These are phyloP conservation scores for Leishmania braziliensis DNA, from an alignment of 208 protist genomes.

Conservation along the genomic window DNA sequence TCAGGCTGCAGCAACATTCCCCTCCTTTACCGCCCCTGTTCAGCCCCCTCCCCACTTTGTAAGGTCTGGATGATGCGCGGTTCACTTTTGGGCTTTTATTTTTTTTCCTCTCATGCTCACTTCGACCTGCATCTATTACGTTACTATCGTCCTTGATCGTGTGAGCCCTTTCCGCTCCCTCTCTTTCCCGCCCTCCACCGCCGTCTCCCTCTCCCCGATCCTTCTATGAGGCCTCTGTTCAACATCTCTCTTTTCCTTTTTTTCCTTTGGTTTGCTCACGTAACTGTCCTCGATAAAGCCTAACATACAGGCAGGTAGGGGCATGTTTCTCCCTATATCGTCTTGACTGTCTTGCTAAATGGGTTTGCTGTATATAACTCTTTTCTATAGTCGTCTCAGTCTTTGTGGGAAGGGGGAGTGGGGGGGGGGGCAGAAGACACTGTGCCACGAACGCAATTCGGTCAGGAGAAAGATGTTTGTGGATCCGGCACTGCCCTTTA, in stretches of 20 bases:
- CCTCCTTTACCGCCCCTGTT: not conserved
- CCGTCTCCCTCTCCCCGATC: not conserved
- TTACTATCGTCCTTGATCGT: not conserved
- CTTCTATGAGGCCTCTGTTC: too few species aligned
- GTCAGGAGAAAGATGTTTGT: not conserved
- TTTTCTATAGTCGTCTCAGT: too few species aligned
- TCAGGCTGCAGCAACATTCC: not conserved
- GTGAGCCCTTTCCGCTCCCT: not conserved
- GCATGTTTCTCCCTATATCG: not conserved
- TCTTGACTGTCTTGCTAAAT: not conserved
- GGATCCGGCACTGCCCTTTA: not conserved
- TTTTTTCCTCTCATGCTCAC: not conserved
- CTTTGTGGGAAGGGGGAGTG: too few species aligned
- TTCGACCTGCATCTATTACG: not conserved
- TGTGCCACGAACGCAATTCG: not conserved
- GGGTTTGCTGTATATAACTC: not conserved
- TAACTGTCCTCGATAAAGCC: not conserved
- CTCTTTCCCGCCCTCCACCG: not conserved
- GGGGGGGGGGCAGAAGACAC: not conserved
- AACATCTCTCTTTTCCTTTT: not conserved
- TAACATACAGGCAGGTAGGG: not conserved
- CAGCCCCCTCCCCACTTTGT: not conserved
- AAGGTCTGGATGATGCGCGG: not conserved
- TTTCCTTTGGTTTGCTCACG: not conserved
- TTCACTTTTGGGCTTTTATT: not conserved